Conservation (phyloP, 2,329 filamentous ascomycete species). For the Lachnellula willkommii region DNA sequence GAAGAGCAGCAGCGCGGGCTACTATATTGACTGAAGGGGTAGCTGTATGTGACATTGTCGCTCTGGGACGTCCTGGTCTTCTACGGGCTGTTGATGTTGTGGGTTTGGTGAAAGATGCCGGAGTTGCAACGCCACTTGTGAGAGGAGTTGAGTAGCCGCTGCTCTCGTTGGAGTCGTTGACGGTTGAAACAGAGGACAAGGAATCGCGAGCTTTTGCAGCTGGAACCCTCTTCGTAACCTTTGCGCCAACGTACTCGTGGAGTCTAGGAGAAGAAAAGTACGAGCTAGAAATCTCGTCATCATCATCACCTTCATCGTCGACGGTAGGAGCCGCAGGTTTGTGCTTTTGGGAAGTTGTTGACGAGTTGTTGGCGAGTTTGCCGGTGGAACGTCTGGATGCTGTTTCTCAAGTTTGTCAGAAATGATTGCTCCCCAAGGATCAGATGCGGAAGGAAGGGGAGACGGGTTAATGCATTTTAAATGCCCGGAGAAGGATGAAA, state of each 20-base stretch:
- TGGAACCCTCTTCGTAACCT: constrained; percentile 20
- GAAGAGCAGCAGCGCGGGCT: constrained; percentile 41
- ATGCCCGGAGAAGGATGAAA: neutral
- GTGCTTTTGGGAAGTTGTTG: constrained; percentile 1
- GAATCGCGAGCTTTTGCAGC: constrained; percentile 31
- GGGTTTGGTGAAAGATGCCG: constrained; percentile 32
- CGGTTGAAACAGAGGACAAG: constrained; percentile 36
- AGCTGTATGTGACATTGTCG: constrained; percentile 6
- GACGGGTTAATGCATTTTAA: neutral
- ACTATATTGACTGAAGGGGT: constrained; percentile 36
- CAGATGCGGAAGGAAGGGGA: neutral
- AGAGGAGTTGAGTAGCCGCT: constrained; percentile 55
- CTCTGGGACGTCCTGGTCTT: constrained; percentile 20
- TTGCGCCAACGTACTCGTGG: constrained; percentile 7
- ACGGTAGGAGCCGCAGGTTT: constrained; percentile 1
- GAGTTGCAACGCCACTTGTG: constrained; percentile 54
- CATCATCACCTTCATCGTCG: constrained; percentile 1
- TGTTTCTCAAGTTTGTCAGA: constrained; percentile 13
- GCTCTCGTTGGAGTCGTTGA: constrained; percentile 37
- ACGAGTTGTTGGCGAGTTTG: constrained; percentile 8
- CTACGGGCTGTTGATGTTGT: constrained; percentile 20
- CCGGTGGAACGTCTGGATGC: constrained; percentile 20
- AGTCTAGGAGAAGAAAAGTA: constrained; percentile 16
- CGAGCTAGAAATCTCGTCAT: constrained; percentile 12
- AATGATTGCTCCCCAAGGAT: neutral